Evolutionary conservation across 768 basidiomycete species (phyloP).

Genomic region (Tylopilus sp.): DNA sequence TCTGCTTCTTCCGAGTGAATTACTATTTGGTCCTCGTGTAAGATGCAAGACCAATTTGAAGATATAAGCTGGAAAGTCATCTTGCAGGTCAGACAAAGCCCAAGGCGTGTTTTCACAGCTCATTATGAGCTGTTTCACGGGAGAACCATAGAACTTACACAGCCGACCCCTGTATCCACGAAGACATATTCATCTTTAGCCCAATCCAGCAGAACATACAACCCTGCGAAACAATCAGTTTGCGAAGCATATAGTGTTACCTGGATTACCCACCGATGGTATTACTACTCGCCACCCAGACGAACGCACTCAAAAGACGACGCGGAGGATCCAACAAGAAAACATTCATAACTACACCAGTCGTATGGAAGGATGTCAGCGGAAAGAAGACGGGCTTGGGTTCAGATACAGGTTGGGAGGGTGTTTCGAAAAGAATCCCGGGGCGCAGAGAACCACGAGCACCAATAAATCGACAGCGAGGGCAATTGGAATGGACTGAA

Average conservation of each 20-base stretch:
- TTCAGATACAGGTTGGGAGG: constrained; percentile 9
- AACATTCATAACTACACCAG: constrained; percentile 73
- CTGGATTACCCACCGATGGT: constrained; percentile 26
- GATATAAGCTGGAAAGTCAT: constrained; percentile 46
- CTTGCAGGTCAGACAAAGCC: constrained; percentile 2
- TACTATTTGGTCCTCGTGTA: constrained; percentile 63
- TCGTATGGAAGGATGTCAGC: constrained; percentile 60
- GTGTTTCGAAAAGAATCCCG: constrained; percentile 9
- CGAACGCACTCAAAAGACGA: constrained; percentile 61
- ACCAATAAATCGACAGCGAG: neutral
- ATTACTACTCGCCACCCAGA: constrained; percentile 53
- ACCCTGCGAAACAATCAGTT: constrained; percentile 41
- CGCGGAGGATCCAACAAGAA: constrained; percentile 66
- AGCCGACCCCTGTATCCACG: constrained; percentile 70
- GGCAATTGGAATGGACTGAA: constrained; percentile 8
- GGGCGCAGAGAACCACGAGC: constrained; percentile 7
- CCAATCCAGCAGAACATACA: constrained; percentile 69
- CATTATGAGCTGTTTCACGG: neutral
- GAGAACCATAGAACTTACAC: constrained; percentile 43
- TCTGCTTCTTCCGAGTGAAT: constrained; percentile 72
- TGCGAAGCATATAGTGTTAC: neutral
- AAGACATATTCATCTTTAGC: constrained; percentile 62
- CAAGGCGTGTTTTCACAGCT: neutral
- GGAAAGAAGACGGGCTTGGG: constrained; percentile 50
- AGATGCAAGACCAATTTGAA: constrained; percentile 76